phyloP scores from a whole-genome alignment of 202 grass and related monocot genomes.

The Cymbopogon flexuosus region DNA sequence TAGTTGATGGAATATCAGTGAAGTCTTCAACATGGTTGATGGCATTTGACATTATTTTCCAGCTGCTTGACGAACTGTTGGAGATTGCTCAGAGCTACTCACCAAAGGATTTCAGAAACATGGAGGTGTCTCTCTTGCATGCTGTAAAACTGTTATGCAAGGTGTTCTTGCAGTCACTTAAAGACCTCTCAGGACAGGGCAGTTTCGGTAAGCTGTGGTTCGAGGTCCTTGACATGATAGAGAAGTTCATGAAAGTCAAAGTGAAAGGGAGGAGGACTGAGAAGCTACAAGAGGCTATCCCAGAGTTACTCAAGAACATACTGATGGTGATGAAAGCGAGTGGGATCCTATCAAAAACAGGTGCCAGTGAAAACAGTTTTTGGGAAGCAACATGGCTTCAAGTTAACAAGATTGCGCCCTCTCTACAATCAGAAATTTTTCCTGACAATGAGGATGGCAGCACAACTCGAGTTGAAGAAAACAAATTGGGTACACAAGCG shows the following conservation, averaged over 20 bases:
- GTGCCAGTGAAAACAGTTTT: slow-evolving; percentile 48
- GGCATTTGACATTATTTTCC: slow-evolving; percentile 90
- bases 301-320: slow-evolving; percentile 87
- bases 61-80: slow-evolving; percentile 83
- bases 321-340: slow-evolving; percentile 84
- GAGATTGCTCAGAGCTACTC: slow-evolving; percentile 82
- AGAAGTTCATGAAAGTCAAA: slow-evolving; percentile 80
- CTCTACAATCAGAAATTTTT: slow-evolving; percentile 65
- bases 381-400: slow-evolving; percentile 86
- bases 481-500: slow-evolving; percentile 19
- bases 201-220: slow-evolving; percentile 79
- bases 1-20: slow-evolving; percentile 70
- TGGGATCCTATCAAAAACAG: slow-evolving; percentile 55
- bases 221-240: slow-evolving; percentile 78
- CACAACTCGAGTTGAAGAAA: slow-evolving; percentile 23
- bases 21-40: slow-evolving; percentile 70
- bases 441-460: slow-evolving; percentile 41
- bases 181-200: slow-evolving; percentile 61
- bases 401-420: slow-evolving; percentile 64
- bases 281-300: slow-evolving; percentile 86
- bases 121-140: slow-evolving; percentile 84
- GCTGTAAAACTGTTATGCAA: slow-evolving; percentile 80
- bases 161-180: slow-evolving; percentile 81
- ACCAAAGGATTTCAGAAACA: slow-evolving; percentile 88
- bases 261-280: slow-evolving; percentile 77